Conservation (phyloP, 768 basidiomycete species). For the Suillus fuscotomentosus region DNA sequence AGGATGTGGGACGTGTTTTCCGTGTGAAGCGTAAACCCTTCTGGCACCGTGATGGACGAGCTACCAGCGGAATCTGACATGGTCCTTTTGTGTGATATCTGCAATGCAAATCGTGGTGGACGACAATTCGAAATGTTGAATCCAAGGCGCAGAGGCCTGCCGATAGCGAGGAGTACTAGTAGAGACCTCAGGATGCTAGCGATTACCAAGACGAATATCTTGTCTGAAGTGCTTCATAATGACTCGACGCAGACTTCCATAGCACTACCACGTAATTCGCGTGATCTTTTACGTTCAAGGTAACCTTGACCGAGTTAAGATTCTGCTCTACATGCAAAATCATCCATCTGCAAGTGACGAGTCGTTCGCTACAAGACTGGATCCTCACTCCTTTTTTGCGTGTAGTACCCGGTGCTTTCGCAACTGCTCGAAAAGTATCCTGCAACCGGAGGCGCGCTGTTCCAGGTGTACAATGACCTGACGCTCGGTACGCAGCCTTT, state of each 20-base stretch:
- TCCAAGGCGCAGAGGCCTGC: slow-evolving; percentile 29
- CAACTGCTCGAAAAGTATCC: slow-evolving; percentile 60
- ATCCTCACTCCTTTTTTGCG: neutral
- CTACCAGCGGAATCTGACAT: neutral
- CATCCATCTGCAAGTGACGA: slow-evolving; percentile 3
- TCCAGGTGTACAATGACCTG: slow-evolving; percentile 78
- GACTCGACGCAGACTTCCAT: neutral
- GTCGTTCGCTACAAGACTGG: neutral
- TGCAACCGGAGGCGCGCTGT: slow-evolving; percentile 53
- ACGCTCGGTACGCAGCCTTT: slow-evolving; percentile 44
- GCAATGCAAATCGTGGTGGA: neutral
- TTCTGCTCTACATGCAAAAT: slow-evolving; percentile 1
- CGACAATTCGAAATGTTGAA: slow-evolving; percentile 2
- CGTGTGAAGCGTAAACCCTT: slow-evolving; percentile 75
- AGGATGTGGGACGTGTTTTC: slow-evolving; percentile 84
- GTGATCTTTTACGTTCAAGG: neutral
- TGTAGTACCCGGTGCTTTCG: slow-evolving; percentile 47
- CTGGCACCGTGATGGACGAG: slow-evolving; percentile 50
- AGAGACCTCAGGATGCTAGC: slow-evolving; percentile 19
- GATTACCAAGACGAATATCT: slow-evolving; percentile 9
- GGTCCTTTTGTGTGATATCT: neutral
- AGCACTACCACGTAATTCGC: neutral
- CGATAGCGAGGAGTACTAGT: slow-evolving; percentile 7
- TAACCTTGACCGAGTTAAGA: too few relatives aligned
- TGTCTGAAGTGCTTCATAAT: neutral